phyloP scores from a whole-genome alignment of 108 stramenopile genomes.

The Cyclotella kingstonii region DNA sequence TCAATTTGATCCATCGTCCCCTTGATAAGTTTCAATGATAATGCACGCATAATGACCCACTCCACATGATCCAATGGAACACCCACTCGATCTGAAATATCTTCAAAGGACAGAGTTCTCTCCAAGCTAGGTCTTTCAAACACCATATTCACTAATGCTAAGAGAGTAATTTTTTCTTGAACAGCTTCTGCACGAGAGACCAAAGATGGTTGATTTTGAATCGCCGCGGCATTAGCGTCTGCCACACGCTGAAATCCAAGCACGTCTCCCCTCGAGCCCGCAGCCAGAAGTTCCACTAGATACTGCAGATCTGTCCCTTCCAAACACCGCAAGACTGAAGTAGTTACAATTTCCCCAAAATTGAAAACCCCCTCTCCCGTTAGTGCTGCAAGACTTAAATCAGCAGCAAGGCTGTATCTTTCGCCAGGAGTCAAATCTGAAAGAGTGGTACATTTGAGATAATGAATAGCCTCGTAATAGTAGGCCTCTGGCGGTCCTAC shows the following conservation, averaged over 20 bases:
- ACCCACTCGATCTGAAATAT: constrained; percentile 78
- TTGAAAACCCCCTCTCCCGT: constrained; percentile 97
- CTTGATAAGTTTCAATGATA: constrained; percentile 90
- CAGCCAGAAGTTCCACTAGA: constrained; percentile 81
- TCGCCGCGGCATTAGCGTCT: constrained; percentile 53
- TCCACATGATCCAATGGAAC: constrained; percentile 91
- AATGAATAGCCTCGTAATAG: constrained; percentile 87
- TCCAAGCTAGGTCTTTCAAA: constrained; percentile 90
- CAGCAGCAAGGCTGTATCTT: constrained; percentile 72
- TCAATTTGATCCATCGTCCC: constrained; percentile 89
- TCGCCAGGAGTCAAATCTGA: constrained; percentile 30
- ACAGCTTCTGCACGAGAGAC: constrained; percentile 74
- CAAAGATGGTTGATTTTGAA: constrained; percentile 85
- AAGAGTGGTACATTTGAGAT: constrained; percentile 73
- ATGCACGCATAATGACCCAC: constrained; percentile 96
- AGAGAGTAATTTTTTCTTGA: constrained; percentile 93
- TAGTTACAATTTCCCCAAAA: constrained; percentile 92
- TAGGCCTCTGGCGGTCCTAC: constrained; percentile 95
- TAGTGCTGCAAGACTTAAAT: constrained; percentile 92
- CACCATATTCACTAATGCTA: constrained; percentile 92
- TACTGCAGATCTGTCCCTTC: constrained; percentile 59
- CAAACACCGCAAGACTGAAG: constrained; percentile 76
- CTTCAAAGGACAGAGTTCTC: constrained; percentile 83
- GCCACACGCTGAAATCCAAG: constrained; percentile 65
- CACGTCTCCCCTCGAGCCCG: constrained; percentile 89